Conservation (phyloP, 768 basidiomycete species). For the Rossbeevera mucosa region DNA sequence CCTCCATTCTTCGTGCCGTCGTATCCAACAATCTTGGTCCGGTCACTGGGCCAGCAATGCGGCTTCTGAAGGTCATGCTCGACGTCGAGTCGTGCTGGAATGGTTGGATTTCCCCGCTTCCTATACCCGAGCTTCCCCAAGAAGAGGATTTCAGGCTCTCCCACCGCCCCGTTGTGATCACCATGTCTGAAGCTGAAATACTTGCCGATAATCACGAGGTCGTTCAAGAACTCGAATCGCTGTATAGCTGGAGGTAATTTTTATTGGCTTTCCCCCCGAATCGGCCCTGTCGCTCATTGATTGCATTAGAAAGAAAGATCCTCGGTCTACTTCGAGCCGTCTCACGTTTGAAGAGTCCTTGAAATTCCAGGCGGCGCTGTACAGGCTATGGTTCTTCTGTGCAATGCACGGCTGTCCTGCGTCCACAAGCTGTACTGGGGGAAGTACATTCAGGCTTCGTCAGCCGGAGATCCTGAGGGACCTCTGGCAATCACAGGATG, state of each 20-base stretch:
- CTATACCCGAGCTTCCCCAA: constrained; percentile 8
- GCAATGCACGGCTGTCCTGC: constrained; percentile 12
- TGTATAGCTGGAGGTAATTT: constrained; percentile 25
- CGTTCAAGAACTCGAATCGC: constrained; percentile 11
- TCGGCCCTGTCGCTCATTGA: constrained; percentile 2
- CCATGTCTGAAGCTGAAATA: constrained; percentile 6
- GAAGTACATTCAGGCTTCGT: constrained; percentile 9
- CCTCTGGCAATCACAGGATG: background rate
- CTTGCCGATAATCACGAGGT: constrained; percentile 15
- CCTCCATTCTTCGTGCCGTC: constrained; percentile 12
- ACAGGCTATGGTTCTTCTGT: constrained; percentile 25
- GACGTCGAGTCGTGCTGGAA: constrained; percentile 13
- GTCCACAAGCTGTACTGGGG: constrained; percentile 6
- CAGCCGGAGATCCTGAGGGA: background rate
- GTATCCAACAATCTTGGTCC: constrained; percentile 15
- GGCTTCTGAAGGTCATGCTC: constrained; percentile 14
- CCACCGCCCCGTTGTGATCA: background rate
- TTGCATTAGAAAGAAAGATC: constrained; percentile 34
- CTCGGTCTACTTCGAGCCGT: constrained; percentile 26
- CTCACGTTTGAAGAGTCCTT: constrained; percentile 31
- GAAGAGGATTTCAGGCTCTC: constrained; percentile 4
- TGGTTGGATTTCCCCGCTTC: constrained; percentile 9
- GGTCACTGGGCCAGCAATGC: constrained; percentile 5
- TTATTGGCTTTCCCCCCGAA: background rate
- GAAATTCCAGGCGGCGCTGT: constrained; percentile 28